Evolutionary conservation across 495 filamentous ascomycete genomes (phyloP).

Genomic region (Penicillium nucicola): DNA sequence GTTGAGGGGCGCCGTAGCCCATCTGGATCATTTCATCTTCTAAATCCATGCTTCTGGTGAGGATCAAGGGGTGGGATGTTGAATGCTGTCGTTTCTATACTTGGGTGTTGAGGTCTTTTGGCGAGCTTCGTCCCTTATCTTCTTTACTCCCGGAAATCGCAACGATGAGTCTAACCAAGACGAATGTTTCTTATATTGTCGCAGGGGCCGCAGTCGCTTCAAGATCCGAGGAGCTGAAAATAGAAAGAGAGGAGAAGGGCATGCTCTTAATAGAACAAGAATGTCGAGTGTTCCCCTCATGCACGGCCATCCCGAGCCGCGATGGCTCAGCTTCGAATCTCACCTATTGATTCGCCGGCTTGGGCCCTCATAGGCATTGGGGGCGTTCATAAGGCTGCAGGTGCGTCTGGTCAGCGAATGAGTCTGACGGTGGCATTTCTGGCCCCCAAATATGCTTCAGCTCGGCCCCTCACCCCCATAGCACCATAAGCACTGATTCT

Average conservation of each 20-base stretch:
- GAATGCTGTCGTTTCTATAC: neutral
- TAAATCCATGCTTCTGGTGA: conserved; percentile 23
- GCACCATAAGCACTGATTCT: conserved; percentile 4
- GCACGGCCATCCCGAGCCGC: conserved; percentile 4
- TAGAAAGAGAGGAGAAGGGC: neutral
- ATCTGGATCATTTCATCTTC: conserved; percentile 27
- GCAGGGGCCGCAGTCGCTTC: neutral
- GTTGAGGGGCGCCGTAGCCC: conserved; percentile 19
- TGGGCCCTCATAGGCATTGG: neutral
- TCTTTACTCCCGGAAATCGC: neutral
- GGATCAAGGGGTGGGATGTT: neutral
- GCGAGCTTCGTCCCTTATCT: neutral
- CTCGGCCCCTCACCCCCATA: conserved; percentile 6
- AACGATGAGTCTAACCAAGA: neutral
- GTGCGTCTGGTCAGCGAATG: conserved; percentile 18
- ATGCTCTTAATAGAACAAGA: neutral
- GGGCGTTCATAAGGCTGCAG: conserved; percentile 25
- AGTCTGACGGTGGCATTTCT: neutral
- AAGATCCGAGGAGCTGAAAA: neutral
- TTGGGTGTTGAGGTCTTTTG: no score
- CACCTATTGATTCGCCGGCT: conserved; percentile 3
- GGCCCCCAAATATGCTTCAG: conserved; percentile 21
- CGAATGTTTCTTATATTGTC: neutral
- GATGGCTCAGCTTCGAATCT: neutral
- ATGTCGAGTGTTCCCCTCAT: neutral